These are phyloP conservation scores for Ziziphus jujuba DNA, from an alignment of 306 rosid genomes.

Conservation along the genomic window DNA sequence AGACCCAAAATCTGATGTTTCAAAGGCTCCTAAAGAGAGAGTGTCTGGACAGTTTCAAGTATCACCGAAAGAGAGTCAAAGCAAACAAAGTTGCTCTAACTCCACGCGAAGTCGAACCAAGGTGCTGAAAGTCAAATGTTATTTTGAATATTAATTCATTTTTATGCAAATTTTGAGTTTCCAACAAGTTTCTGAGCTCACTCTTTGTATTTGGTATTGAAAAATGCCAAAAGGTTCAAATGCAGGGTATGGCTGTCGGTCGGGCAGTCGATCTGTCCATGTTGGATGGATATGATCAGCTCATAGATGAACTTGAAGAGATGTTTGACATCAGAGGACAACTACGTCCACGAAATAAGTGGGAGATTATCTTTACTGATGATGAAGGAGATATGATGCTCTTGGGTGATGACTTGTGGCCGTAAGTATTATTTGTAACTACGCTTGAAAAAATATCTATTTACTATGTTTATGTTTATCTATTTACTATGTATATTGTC, in stretches of 20 bases:
- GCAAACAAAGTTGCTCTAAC: slow-evolving; percentile 54
- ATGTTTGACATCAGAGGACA: slow-evolving; percentile 90
- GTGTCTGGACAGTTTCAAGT: slow-evolving; percentile 44
- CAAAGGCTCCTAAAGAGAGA: slow-evolving; percentile 51
- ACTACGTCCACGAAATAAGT: slow-evolving; percentile 55
- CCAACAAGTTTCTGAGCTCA: slow-evolving; percentile 25
- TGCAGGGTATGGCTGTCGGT: slow-evolving; percentile 95
- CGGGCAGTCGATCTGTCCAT: slow-evolving; percentile 87
- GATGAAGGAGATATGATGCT: slow-evolving; percentile 96
- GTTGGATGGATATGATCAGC: slow-evolving; percentile 81
- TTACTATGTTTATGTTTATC: not conserved
- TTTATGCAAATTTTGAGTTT: not conserved
- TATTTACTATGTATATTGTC: not conserved
- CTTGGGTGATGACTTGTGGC: slow-evolving; percentile 86
- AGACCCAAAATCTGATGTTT: slow-evolving; percentile 48
- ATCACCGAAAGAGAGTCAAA: slow-evolving; percentile 51
- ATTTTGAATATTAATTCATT: slow-evolving; percentile 1
- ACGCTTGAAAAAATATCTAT: not conserved
- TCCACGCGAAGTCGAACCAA: slow-evolving; percentile 81
- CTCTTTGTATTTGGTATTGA: slow-evolving; percentile 8
- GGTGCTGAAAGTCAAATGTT: slow-evolving; percentile 41
- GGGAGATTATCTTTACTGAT: slow-evolving; percentile 85
- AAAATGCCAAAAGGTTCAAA: slow-evolving; percentile 70
- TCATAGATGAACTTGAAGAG: slow-evolving; percentile 71
- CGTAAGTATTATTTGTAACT: slow-evolving; percentile 49